phyloP scores from a whole-genome alignment of 2,329 filamentous ascomycete genomes.

The Fusarium nanum region DNA sequence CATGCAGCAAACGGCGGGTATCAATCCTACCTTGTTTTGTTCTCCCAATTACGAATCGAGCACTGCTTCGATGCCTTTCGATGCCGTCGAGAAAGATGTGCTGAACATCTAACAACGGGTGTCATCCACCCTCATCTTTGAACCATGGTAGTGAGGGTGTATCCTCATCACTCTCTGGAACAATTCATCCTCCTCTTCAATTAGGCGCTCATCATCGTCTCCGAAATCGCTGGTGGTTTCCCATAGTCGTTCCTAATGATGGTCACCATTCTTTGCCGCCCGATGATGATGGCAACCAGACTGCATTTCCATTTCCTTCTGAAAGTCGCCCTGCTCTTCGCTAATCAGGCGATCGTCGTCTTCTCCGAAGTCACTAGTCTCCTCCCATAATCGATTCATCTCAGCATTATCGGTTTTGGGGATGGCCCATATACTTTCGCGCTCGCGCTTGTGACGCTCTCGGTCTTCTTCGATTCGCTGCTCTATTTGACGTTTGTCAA shows the following conservation, averaged over 20 bases:
- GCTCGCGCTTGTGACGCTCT: conserved; percentile 89
- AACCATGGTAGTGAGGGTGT: conserved; percentile 54
- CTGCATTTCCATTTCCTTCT: conserved; percentile 55
- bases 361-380: conserved; percentile 85
- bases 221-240: conserved; percentile 87
- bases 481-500: conserved; percentile 91
- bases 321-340: conserved; percentile 74
- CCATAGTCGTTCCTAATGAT: conserved; percentile 73
- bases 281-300: conserved; percentile 55
- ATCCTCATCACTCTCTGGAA: conserved; percentile 57
- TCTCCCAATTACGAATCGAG: conserved; percentile 37
- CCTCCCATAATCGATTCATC: conserved; percentile 85
- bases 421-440: conserved; percentile 95
- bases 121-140: conserved; percentile 44
- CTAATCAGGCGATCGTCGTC: conserved; percentile 83
- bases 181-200: conserved; percentile 75
- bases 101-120: conserved; percentile 39
- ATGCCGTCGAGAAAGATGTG: conserved; percentile 9
- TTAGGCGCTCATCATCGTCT: conserved; percentile 84
- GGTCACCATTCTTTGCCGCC: conserved; percentile 45
- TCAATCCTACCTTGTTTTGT: conserved; percentile 43
- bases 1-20: conserved; percentile 45
- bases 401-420: conserved; percentile 72
- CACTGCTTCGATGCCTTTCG: conserved; percentile 47
- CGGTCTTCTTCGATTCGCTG: conserved; percentile 97